These are phyloP conservation scores for Heritiera fomes DNA, from an alignment of 345 rosid genomes.

Conservation along the genomic window DNA sequence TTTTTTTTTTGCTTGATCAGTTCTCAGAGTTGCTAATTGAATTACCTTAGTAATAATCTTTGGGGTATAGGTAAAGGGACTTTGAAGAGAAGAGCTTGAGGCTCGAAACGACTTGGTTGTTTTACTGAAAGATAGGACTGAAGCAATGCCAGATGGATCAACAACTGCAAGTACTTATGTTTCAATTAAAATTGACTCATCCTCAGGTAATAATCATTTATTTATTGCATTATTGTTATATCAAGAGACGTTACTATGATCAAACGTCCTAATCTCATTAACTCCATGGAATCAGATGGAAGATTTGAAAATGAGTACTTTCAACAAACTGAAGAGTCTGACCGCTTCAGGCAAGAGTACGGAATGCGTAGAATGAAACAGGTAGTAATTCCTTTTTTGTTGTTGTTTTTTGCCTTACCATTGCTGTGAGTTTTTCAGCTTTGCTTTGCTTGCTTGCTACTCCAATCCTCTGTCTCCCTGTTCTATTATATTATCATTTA, in stretches of 20 bases:
- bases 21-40: background rate
- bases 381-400: slow-evolving; percentile 30
- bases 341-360: slow-evolving; percentile 55
- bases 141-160: slow-evolving; percentile 63
- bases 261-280: background rate
- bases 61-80: slow-evolving; percentile 47
- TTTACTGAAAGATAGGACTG: slow-evolving; percentile 59
- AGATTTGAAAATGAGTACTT: slow-evolving; percentile 51
- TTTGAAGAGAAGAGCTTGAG: slow-evolving; percentile 55
- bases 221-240: background rate
- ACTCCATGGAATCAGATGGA: slow-evolving; percentile 34
- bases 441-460: background rate
- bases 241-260: background rate
- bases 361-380: slow-evolving; percentile 61
- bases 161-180: slow-evolving; percentile 36
- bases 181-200: slow-evolving; percentile 54
- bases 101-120: slow-evolving; percentile 62
- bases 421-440: slow-evolving; percentile 9
- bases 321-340: slow-evolving; percentile 56
- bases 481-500: background rate
- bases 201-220: slow-evolving; percentile 31
- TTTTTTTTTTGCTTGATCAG: background rate
- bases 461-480: background rate
- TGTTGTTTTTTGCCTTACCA: background rate
- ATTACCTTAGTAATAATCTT: background rate